Evolutionary conservation across 805 yeast species (phyloP).

Genomic region (Candida ovalis): DNA sequence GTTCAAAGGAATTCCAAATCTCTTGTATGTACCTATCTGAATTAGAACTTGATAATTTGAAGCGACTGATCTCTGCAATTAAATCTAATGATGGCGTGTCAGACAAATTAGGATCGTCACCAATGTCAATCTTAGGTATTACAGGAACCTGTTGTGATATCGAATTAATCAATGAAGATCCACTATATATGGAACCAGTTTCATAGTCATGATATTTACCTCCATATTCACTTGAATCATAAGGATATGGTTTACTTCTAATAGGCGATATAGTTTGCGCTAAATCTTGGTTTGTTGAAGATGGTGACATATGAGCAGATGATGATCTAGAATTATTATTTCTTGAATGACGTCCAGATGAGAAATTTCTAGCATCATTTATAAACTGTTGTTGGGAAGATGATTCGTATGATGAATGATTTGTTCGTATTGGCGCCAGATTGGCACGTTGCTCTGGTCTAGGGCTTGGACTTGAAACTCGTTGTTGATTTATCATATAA

Average conservation of each 20-base stretch:
- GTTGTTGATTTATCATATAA: neutral
- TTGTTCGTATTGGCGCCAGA: neutral
- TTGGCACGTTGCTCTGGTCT: neutral
- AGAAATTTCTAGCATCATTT: neutral
- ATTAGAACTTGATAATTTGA: neutral
- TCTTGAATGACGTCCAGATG: neutral
- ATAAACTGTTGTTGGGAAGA: slow-evolving; percentile 8
- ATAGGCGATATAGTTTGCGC: neutral
- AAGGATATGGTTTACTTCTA: neutral
- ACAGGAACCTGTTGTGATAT: neutral
- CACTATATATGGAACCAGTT: neutral
- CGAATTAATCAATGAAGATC: neutral
- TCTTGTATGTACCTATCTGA: neutral
- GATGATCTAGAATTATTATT: neutral
- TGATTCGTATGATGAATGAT: slow-evolving; percentile 7
- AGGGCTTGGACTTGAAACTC: neutral
- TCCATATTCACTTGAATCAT: neutral
- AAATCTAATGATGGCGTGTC: neutral
- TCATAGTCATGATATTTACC: neutral
- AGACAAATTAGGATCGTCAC: neutral
- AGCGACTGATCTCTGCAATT: neutral
- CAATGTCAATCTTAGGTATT: neutral
- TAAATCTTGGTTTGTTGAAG: neutral
- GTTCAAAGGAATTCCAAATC: neutral
- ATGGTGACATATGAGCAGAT: neutral